Evolutionary conservation across 1,139 yeast genomes (phyloP), one percentile per base, ranked within the genome.

Genomic region (Martiniozyma asiatica): DNA sequence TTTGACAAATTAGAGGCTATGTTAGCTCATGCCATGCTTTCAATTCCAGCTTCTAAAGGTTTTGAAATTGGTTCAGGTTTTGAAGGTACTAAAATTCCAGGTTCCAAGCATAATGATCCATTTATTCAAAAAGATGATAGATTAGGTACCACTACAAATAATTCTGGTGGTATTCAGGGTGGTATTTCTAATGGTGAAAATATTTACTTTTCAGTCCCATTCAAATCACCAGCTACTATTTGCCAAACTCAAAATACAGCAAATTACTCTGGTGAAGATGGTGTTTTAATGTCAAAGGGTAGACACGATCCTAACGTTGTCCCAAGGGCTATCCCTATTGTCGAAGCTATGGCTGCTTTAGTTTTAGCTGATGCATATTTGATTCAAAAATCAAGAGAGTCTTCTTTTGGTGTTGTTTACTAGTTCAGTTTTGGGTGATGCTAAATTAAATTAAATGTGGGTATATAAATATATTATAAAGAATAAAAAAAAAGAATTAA

Each of bases 251-350:
- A 89, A 61, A 59, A 64, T 26, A 89, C 98, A 15, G 71, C 85
- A 20, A 71, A 89, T 28, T 89, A 87, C 59, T 87, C 79, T 18
- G 98, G 98, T 45, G 65, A 66, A 39, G 70, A 62, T 27, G 98
- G 98, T 48, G 73, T 78, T 12, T 68, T 89, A 41, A 94, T 93
- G 32, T 95, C 98, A 24, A 76, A 89, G 55, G 98, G 98, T 37
- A 79, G 98, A 65, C 98, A 89, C 51, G 98, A 89, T 54, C 98
- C 98, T 19, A 84, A 89, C 50, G 98, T 89, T 34, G 93, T 94
- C 10, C 98, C 98, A 41, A 75, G 98, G 58, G 98, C 98, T 19
- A 87, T 89, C 35, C 98, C 98, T 31, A 89, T 89, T 50, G 97
- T 89, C 26, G 98, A 89, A 61, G 84, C 98, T 26, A 89, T 89